Conservation (phyloP, 306 rosid genomes). For the Cucurbita argyrosperma region DNA sequence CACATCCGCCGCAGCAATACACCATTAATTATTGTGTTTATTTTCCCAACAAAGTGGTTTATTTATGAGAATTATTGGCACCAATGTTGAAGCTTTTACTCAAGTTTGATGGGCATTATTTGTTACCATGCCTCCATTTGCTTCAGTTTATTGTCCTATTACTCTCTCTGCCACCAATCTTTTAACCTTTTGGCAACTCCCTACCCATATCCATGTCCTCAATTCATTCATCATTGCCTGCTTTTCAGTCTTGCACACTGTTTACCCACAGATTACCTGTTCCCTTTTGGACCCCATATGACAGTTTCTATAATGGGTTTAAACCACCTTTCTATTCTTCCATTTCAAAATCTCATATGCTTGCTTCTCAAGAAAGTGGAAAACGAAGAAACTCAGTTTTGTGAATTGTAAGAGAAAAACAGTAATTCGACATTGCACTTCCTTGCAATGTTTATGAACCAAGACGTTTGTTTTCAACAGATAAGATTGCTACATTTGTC, state of each 20-base stretch:
- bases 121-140: neutral
- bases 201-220: neutral
- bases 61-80: constrained; percentile 4
- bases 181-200: constrained; percentile 2
- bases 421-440: neutral
- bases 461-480: neutral
- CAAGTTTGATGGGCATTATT: neutral
- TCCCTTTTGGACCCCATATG: neutral
- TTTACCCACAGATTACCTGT: neutral
- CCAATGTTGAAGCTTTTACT: neutral
- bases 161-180: neutral
- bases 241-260: neutral
- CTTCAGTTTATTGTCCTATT: neutral
- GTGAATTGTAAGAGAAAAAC: neutral
- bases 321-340: too few species aligned
- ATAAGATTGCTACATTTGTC: neutral
- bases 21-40: neutral
- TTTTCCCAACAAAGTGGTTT: neutral
- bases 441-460: neutral
- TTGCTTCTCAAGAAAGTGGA: neutral
- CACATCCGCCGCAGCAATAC: neutral
- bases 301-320: neutral
- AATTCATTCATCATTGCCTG: neutral
- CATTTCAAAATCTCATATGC: neutral
- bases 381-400: neutral